Evolutionary conservation across 202 grass and related monocot genomes (phyloP), one percentile per base, ranked within the genome.

Genomic region (Elaeis oleifera): DNA sequence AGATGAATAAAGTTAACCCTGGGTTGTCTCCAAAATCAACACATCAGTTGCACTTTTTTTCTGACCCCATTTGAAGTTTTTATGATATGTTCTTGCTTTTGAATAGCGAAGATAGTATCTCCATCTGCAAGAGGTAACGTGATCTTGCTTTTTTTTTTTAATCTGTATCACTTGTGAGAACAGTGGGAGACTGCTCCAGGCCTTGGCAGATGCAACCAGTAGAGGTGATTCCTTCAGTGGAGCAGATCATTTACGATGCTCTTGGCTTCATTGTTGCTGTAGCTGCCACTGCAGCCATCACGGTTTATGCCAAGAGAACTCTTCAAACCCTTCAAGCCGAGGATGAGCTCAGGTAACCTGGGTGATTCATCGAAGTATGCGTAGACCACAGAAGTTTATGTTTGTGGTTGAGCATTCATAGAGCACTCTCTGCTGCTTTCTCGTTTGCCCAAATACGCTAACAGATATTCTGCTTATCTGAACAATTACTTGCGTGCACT

Each of bases 221-320:
- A 27, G 89, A 55, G 90, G 90, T 29, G 81, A 80, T 22, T 95
- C 89, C 76, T 29, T 81, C 85, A 7, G n/a, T 95, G 60, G 84
- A 95, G 60, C 85, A 95, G 68, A 86, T 95, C 36, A 84, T 95
- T 58, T 95, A 86, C 74, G 87, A 95, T 31, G 73, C 66, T 63
- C 65, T 95, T 1, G 90, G 90, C 16, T 95, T 95, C 75, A 61
- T 68, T 31, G 58, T 86, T 22, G 85, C 90, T 16, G 90, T 82
- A 54, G 65, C 79, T 81, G 88, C 90, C 53, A 95, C 90, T 28
- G 90, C 90, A 66, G 82, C 90, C 24, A 95, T 95, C 65, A 95
- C 90, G 50, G 83, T 95, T 71, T 89, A 95, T 54, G 90, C 90
- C 16, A 95, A 86, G 71, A 95, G 85, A 72, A 82, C 85, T 5